These are phyloP conservation scores for Dendrobium nobile DNA, from an alignment of 106 monocot species.

Conservation along the genomic window DNA sequence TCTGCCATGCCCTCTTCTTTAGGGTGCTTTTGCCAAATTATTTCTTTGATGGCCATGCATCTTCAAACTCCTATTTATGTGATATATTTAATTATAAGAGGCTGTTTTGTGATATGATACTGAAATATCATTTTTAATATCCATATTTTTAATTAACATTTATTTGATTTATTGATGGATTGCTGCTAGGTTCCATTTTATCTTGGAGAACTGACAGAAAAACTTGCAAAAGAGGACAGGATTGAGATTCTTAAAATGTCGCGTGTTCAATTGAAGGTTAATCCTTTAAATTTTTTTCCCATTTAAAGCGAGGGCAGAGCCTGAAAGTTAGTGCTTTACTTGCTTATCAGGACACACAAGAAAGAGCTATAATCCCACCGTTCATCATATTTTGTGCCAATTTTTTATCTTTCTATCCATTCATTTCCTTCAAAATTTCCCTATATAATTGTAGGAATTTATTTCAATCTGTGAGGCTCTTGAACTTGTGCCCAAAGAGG, in stretches of 20 bases:
- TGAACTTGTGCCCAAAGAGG: slow-evolving; percentile 90
- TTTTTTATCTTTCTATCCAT: background rate
- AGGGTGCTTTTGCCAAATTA: background rate
- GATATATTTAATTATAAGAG: background rate
- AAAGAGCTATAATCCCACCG: background rate
- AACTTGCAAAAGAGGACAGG: slow-evolving; percentile 61
- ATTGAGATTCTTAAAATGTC: slow-evolving; percentile 56
- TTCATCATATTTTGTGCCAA: background rate
- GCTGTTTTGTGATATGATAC: background rate
- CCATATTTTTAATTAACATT: background rate
- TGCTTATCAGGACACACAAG: background rate
- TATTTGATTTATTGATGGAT: slow-evolving; percentile 1
- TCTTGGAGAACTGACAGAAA: slow-evolving; percentile 81
- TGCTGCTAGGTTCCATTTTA: slow-evolving; percentile 62
- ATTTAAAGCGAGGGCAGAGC: background rate
- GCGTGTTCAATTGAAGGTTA: slow-evolving; percentile 77
- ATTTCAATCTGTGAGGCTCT: slow-evolving; percentile 86
- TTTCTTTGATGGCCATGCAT: background rate
- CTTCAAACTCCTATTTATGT: background rate
- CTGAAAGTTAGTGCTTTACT: background rate
- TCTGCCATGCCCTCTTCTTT: background rate
- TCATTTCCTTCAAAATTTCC: background rate
- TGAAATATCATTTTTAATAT: background rate
- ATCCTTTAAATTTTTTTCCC: background rate
- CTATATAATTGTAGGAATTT: slow-evolving; percentile 56